These are phyloP conservation scores for Acanthamoeba lenticulata DNA, from an alignment of 208 protist genomes.

Conservation along the genomic window DNA sequence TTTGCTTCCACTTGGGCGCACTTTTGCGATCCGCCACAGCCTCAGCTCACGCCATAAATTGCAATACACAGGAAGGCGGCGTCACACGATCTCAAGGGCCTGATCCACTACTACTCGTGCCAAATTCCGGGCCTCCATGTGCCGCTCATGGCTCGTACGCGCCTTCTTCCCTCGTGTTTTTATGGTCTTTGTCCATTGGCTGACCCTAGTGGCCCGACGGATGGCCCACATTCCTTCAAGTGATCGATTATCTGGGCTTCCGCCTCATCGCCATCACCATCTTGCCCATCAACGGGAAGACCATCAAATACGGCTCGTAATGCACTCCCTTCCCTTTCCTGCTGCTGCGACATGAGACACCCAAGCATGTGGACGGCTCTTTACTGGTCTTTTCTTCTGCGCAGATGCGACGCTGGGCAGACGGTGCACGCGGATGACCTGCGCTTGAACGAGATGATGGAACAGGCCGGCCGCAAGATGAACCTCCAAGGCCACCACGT, in stretches of 20 bases:
- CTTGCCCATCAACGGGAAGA: background rate
- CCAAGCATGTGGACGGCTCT: background rate
- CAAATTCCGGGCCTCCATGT: slow-evolving; percentile 55
- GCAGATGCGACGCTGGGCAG: background rate
- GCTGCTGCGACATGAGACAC: too few relatives aligned
- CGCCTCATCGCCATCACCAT: slow-evolving; percentile 15
- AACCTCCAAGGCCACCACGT: background rate
- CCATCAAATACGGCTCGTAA: slow-evolving; percentile 3
- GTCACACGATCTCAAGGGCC: slow-evolving; percentile 50
- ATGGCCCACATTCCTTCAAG: background rate
- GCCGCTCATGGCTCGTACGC: slow-evolving; percentile 60
- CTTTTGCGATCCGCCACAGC: background rate
- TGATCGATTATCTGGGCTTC: slow-evolving; percentile 58
- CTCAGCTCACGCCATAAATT: background rate
- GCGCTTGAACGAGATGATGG: slow-evolving; percentile 35
- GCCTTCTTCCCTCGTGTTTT: background rate
- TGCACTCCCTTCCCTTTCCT: background rate
- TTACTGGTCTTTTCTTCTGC: background rate
- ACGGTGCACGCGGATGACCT: background rate
- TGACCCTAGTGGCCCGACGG: background rate
- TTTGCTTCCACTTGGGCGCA: background rate
- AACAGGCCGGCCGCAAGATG: slow-evolving; percentile 39
- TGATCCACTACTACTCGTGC: slow-evolving; percentile 10
- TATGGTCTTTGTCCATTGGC: background rate
- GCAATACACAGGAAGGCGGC: slow-evolving; percentile 28